Base-by-base conservation (phyloP, 257 asterid species). In the Mitragyna speciosa region DNA sequence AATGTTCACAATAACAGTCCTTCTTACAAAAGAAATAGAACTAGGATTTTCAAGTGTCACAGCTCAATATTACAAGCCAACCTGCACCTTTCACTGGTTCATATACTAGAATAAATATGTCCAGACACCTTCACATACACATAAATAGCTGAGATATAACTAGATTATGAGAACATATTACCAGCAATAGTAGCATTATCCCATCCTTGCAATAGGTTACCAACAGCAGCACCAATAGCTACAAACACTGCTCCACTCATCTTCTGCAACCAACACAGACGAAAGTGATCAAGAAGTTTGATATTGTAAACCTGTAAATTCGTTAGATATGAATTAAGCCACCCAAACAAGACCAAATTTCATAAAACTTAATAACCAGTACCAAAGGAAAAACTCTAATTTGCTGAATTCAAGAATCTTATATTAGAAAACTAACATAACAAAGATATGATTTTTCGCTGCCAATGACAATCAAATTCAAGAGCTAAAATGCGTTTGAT, bases 141-240 rank as follows among this genome's bases (percentile, higher is more conserved):
- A 4, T 54, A 20, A 54, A 24, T 24, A 9, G 67, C 67, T 7
- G 2, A 24, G 5, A 24, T 26, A 24, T 2, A 61, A 61, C 67
- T 61, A n/a, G 19, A 63, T 39, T 15, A 39, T 7, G 17, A n/a
- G 52, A 70, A 16, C 19, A 19, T 73, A 70, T 67, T 84, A 86
- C 96, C 96, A 39, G 93, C 94, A 36, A 91, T 87, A 47, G 91
- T 82, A 73, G 94, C 96, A 63, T 85, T 87, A 63, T 91, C 96
- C 96, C 96, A 90, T 85, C 94, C 96, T 84, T 91, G 96, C 59
- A 91, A 80, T 31, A 91, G 82, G 83, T 86, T 91, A 43, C 94
- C 96, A 39, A 87, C 67, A 7, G 94, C 92, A 75, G 96, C 93
- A 14, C 85, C 94, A 70, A 88, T 71, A 9, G 96, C 94, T 12